Evolutionary conservation across 106 monocot species (phyloP).

Genomic region (Acorus gramineus): DNA sequence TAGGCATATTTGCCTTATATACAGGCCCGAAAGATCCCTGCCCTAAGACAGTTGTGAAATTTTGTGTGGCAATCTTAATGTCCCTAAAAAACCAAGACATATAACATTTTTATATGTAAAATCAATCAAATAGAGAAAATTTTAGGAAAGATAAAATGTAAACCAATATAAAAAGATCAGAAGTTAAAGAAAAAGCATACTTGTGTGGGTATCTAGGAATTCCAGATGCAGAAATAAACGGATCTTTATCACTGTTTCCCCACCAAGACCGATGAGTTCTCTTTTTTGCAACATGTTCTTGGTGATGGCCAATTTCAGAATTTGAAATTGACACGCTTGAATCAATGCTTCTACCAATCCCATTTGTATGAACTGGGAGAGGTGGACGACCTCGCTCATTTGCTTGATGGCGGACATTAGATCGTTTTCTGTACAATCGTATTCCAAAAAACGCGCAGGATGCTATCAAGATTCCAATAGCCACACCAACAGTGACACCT

Average conservation of each 20-base stretch:
- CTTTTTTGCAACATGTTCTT: conserved; percentile 7
- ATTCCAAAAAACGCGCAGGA: conserved; percentile 35
- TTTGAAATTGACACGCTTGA: conserved; percentile 53
- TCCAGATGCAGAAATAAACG: conserved; percentile 44
- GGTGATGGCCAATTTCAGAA: conserved; percentile 18
- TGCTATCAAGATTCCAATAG: conserved; percentile 42
- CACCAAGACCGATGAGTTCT: conserved; percentile 19
- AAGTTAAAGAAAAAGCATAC: conserved; percentile 24
- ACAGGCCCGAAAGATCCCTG: conserved; percentile 94
- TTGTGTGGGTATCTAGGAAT: conserved; percentile 79
- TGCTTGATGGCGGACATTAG: conserved; percentile 9
- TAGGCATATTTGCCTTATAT: conserved; percentile 76
- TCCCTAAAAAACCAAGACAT: conserved; percentile 37
- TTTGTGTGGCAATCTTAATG: conserved; percentile 79
- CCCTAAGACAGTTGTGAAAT: conserved; percentile 87
- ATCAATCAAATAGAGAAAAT: neutral
- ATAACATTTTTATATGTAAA: too few relatives aligned
- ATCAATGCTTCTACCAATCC: conserved; percentile 34
- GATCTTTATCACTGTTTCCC: conserved; percentile 26
- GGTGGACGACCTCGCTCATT: conserved; percentile 23
- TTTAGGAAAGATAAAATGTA: neutral
- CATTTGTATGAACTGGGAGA: conserved; percentile 53
- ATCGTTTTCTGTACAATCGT: conserved; percentile 36
- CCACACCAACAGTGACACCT: conserved; percentile 60
- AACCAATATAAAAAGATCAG: neutral